A percentile compares a stretch with the other conserved stretches of the same genome.
These are phyloP conservation scores for Colletotrichum endophyticum DNA, from an alignment of 2,329 filamentous ascomycete species.

Conservation along the genomic window DNA sequence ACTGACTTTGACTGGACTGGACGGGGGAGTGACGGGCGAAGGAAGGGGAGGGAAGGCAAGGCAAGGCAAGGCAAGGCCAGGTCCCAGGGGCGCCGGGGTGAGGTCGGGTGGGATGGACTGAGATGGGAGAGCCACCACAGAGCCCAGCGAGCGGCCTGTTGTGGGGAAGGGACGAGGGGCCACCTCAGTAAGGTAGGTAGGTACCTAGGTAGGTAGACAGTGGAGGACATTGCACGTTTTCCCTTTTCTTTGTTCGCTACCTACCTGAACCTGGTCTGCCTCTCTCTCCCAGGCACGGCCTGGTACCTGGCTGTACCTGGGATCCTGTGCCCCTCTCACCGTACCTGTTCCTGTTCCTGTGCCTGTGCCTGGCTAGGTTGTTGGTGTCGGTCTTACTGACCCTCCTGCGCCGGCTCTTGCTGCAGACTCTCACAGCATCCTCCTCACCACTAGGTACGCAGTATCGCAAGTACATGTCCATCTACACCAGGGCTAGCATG, in stretches of 20 bases:
- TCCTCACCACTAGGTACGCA: neutral
- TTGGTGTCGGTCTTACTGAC: neutral
- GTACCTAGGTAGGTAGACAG: neutral
- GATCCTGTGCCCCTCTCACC: neutral
- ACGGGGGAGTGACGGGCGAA: neutral
- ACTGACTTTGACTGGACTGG: neutral
- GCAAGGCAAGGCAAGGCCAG: neutral
- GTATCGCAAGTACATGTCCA: neutral
- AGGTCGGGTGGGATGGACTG: neutral
- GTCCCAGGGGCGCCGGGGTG: neutral
- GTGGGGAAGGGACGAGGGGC: neutral
- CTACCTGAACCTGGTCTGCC: neutral
- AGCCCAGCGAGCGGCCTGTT: neutral
- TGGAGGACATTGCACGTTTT: constrained; percentile 11
- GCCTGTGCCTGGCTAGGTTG: neutral
- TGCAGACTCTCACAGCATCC: neutral
- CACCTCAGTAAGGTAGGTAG: too few species aligned
- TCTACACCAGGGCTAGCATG: neutral
- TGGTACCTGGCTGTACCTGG: neutral
- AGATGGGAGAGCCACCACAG: neutral
- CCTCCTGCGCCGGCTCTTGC: neutral
- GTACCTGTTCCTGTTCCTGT: neutral
- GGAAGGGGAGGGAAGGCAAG: neutral
- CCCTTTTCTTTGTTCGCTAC: constrained; percentile 16
- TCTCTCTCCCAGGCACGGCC: neutral